Conservation (phyloP, 148 eudicot genomes). For the Amaranthus cruentus region DNA sequence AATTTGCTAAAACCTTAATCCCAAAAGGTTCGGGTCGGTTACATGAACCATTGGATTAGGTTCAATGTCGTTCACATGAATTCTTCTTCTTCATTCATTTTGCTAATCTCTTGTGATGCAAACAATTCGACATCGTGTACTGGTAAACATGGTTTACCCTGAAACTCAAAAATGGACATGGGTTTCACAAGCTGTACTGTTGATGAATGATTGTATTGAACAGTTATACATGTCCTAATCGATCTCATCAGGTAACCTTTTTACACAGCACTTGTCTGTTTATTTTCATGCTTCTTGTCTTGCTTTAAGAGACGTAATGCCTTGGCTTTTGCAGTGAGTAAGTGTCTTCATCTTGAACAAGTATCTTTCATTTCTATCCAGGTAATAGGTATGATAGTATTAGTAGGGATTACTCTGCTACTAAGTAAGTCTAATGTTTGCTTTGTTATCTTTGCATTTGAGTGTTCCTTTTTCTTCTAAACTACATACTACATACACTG, state of each 20-base stretch:
- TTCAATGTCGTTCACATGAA: too few relatives aligned
- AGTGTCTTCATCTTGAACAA: constrained; percentile 8
- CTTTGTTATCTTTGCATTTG: constrained; percentile 5
- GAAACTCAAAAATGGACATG: background rate
- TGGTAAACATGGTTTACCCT: background rate
- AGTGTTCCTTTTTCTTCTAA: background rate
- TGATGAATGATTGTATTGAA: background rate
- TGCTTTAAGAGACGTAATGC: background rate
- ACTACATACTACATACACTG: background rate
- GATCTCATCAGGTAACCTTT: constrained; percentile 16
- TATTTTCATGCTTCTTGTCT: constrained; percentile 5
- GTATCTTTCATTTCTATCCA: background rate
- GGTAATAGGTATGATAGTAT: constrained; percentile 5
- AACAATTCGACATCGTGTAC: background rate
- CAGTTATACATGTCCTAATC: background rate
- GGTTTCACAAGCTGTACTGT: constrained; percentile 5
- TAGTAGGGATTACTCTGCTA: constrained; percentile 11
- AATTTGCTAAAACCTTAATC: too few relatives aligned
- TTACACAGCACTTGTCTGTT: constrained; percentile 14
- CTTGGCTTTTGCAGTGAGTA: constrained; percentile 16
- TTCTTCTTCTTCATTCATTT: too few relatives aligned
- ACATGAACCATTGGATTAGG: too few relatives aligned
- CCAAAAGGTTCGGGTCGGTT: too few relatives aligned
- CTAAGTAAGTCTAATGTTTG: background rate
- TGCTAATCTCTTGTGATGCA: background rate